These are phyloP conservation scores for Deinandra increscens DNA, from an alignment of 129 eudicot species.

Conservation along the genomic window DNA sequence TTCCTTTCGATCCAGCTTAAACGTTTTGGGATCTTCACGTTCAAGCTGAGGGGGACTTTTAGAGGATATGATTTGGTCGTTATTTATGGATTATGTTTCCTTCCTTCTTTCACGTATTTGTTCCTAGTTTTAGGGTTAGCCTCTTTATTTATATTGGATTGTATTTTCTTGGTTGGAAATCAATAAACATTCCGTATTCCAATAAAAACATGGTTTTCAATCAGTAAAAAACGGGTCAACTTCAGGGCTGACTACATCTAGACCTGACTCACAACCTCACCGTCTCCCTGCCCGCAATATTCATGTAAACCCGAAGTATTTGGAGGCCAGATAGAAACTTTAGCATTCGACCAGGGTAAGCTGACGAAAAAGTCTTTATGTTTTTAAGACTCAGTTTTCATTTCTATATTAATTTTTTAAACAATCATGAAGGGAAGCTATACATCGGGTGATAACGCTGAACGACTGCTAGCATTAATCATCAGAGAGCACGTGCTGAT, in stretches of 20 bases:
- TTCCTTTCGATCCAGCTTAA: too few species aligned
- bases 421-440: conserved; percentile 56
- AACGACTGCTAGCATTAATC: conserved; percentile 25
- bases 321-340: conserved; percentile 81
- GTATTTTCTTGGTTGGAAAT: too few species aligned
- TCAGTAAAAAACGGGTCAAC: conserved; percentile 61
- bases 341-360: conserved; percentile 68
- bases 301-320: conserved; percentile 95
- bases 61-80: too few species aligned
- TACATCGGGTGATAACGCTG: conserved; percentile 41
- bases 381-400: background rate
- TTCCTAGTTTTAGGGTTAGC: too few species aligned
- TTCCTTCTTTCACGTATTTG: too few species aligned
- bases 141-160: too few species aligned
- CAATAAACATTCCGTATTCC: too few species aligned
- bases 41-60: too few species aligned
- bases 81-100: too few species aligned
- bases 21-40: too few species aligned
- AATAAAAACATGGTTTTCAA: conserved; percentile 74
- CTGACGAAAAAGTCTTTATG: background rate
- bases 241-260: conserved; percentile 54
- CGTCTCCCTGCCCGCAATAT: conserved; percentile 84
- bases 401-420: background rate
- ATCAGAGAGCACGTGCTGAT: conserved; percentile 53
- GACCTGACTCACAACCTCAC: conserved; percentile 59